phyloP scores from a whole-genome alignment of 305 asterid species.

The Rubia tinctorum region DNA sequence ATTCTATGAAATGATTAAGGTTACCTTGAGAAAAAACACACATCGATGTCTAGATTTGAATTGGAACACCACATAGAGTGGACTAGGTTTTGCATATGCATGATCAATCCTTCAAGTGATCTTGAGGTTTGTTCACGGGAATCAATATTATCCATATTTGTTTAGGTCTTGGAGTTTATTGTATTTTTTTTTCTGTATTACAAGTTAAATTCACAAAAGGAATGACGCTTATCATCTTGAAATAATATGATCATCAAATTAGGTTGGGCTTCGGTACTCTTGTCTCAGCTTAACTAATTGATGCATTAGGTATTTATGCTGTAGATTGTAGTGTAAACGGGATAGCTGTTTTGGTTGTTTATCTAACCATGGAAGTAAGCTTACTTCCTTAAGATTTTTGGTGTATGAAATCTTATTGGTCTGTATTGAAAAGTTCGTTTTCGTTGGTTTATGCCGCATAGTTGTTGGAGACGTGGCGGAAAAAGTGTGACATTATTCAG shows the following conservation, averaged over 20 bases:
- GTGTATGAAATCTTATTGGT: not conserved
- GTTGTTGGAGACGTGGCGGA: not conserved
- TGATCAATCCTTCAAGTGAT: not conserved
- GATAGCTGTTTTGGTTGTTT: not conserved
- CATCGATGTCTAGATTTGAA: conserved; percentile 3
- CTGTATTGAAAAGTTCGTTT: not conserved
- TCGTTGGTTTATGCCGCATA: not conserved
- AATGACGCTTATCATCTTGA: not conserved
- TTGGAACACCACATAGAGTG: not conserved
- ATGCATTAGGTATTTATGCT: not conserved
- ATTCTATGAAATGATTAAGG: not conserved
- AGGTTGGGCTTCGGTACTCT: not conserved
- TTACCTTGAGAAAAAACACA: not conserved
- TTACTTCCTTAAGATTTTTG: not conserved
- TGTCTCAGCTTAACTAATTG: not conserved
- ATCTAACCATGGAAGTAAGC: not conserved
- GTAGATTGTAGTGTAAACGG: not conserved
- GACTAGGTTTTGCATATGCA: not conserved
- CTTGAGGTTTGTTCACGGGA: not conserved
- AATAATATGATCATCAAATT: not conserved
- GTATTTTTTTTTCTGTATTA: not conserved
- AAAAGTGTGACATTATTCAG: not conserved
- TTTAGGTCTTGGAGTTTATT: not conserved
- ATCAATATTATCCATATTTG: not conserved
- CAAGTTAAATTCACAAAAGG: not conserved